These are phyloP conservation scores for Fusarium humuli DNA, from an alignment of 2,329 filamentous ascomycete genomes.

Conservation along the genomic window DNA sequence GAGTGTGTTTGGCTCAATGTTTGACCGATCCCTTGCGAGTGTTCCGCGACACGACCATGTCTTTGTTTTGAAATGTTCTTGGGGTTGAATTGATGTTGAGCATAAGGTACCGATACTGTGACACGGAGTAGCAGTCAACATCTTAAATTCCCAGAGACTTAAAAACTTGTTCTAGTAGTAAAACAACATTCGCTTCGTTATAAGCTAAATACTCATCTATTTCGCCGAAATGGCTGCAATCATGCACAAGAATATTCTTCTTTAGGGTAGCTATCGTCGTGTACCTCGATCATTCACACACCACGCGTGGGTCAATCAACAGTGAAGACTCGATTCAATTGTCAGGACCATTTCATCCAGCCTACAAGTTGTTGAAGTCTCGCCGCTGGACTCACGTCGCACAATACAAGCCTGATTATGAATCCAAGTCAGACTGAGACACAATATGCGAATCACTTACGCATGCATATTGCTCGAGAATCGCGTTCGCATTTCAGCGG, in stretches of 20 bases:
- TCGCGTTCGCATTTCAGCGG: neutral
- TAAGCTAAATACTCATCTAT: accelerated
- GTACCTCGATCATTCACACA: neutral
- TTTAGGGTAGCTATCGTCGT: neutral
- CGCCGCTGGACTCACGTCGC: neutral
- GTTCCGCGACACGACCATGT: accelerated
- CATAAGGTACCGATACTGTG: accelerated
- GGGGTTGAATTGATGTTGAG: accelerated
- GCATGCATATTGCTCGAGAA: neutral
- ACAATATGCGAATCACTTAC: neutral
- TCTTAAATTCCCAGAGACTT: accelerated
- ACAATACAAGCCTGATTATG: neutral
- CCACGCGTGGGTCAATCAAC: neutral
- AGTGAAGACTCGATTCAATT: neutral
- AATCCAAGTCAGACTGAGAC: neutral
- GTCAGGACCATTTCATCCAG: neutral
- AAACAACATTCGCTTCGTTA: accelerated
- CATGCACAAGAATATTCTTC: neutral
- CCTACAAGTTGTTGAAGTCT: neutral
- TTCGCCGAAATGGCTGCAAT: neutral
- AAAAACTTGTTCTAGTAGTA: neutral
- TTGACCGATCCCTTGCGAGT: accelerated
- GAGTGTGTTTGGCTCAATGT: neutral
- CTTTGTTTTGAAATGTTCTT: no score
- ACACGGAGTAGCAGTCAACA: neutral